A percentile compares a stretch with the other conserved stretches of the same genome.
Evolutionary conservation across 73 alveolate genomes (phyloP).

Genomic region (Stentor coeruleus): DNA sequence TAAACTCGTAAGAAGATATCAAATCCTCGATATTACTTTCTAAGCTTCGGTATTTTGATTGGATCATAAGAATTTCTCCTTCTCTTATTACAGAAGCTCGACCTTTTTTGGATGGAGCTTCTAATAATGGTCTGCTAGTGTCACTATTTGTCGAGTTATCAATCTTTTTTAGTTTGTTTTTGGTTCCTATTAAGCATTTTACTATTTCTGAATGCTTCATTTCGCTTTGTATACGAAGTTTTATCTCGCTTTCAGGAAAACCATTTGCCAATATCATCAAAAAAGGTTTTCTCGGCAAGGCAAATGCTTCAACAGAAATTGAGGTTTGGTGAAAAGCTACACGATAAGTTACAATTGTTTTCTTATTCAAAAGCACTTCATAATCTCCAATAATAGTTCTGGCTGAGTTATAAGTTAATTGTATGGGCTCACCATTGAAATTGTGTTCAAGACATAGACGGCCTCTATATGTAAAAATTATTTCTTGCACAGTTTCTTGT

Average conservation of each 20-base stretch:
- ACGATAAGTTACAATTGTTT: not conserved
- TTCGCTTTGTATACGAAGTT: too few species aligned
- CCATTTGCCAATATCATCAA: not conserved
- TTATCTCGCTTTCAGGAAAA: not conserved
- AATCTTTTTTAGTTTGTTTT: too few species aligned
- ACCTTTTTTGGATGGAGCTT: too few species aligned
- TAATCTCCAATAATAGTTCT: conserved; percentile 4
- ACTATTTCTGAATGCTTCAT: too few species aligned
- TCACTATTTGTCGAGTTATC: too few species aligned
- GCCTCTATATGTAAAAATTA: not conserved
- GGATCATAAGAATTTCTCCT: too few species aligned
- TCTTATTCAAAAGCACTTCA: not conserved
- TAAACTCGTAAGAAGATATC: too few species aligned
- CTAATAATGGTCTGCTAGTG: too few species aligned
- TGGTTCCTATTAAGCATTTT: too few species aligned
- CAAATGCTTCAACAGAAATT: not conserved
- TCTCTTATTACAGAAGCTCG: too few species aligned
- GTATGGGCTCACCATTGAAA: not conserved
- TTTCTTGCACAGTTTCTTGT: not conserved
- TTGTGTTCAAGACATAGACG: not conserved
- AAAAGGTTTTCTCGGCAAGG: not conserved
- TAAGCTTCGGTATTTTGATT: too few species aligned
- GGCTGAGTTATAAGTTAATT: not conserved
- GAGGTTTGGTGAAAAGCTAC: not conserved
- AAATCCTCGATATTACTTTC: too few species aligned